phyloP scores from a whole-genome alignment of 2,329 filamentous ascomycete species.

The Nectriaceae sp. region DNA sequence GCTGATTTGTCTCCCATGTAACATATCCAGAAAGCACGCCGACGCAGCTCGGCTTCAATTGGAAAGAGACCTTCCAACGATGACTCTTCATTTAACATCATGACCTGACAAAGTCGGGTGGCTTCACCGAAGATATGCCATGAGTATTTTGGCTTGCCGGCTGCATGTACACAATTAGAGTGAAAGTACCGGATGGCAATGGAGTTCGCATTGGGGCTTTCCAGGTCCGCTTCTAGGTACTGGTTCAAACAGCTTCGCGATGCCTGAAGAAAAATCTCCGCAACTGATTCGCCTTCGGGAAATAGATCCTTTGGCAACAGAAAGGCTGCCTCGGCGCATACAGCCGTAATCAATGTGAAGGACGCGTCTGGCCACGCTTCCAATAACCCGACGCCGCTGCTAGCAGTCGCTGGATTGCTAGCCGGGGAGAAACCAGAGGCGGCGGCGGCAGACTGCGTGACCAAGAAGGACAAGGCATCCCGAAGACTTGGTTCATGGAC shows the following conservation, averaged over 20 bases:
- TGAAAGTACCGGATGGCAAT: conserved; percentile 47
- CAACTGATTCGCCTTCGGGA: conserved; percentile 38
- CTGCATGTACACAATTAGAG: conserved; percentile 46
- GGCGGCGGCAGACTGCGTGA: conserved; percentile 9
- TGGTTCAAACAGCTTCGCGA: conserved; percentile 40
- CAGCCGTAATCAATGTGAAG: conserved; percentile 45
- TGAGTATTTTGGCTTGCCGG: conserved; percentile 44
- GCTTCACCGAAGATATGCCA: conserved; percentile 50
- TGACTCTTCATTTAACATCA: conserved; percentile 44
- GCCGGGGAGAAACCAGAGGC: conserved; percentile 7
- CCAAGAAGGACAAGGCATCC: conserved; percentile 36
- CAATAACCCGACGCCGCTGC: conserved; percentile 9
- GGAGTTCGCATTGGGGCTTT: conserved; percentile 44
- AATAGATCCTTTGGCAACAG: conserved; percentile 42
- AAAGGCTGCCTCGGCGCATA: conserved; percentile 44
- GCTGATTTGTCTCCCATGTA: conserved; percentile 44
- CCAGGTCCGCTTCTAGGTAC: conserved; percentile 44
- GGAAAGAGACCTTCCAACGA: conserved; percentile 36
- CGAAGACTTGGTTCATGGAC: conserved; percentile 44
- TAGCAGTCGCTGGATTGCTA: conserved; percentile 5
- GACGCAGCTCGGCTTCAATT: conserved; percentile 40
- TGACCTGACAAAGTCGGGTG: conserved; percentile 42
- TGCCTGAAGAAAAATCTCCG: conserved; percentile 40
- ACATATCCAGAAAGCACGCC: conserved; percentile 41
- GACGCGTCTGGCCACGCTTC: conserved; percentile 39